A percentile compares a stretch with the other conserved stretches of the same genome.
These are phyloP conservation scores for Termitomyces sp. DNA, from an alignment of 768 basidiomycete species.

Conservation along the genomic window DNA sequence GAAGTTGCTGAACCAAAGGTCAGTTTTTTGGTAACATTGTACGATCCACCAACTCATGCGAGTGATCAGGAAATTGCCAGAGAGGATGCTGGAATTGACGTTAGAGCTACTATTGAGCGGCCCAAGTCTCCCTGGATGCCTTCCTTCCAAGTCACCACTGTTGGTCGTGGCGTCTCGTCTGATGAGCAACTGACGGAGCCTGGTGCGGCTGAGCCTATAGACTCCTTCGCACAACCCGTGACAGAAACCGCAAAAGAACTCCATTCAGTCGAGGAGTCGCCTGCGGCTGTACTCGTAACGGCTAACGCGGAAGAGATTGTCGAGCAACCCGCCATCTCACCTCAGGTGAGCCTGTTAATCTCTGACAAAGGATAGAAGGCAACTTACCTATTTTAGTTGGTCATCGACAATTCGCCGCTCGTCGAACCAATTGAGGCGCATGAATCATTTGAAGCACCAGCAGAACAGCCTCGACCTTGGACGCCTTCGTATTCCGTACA, in stretches of 20 bases:
- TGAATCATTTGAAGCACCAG: neutral
- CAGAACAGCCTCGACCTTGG: conserved; percentile 22
- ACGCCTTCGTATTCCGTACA: conserved; percentile 37
- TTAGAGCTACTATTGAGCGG: conserved; percentile 28
- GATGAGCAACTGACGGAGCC: conserved; percentile 12
- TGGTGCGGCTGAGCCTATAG: conserved; percentile 1
- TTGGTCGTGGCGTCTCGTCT: conserved; percentile 24
- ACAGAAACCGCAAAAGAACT: neutral
- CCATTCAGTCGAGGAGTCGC: neutral
- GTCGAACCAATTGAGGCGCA: conserved; percentile 5
- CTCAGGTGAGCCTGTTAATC: conserved; percentile 6
- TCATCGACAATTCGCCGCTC: conserved; percentile 18
- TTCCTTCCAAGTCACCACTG: conserved; percentile 48
- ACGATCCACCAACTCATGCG: neutral
- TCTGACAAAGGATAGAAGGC: neutral
- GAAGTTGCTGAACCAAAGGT: neutral
- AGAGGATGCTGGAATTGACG: neutral
- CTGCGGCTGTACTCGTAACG: neutral
- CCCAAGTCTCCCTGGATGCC: conserved; percentile 52
- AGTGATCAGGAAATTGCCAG: neutral
- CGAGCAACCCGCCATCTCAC: neutral
- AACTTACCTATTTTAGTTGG: conserved; percentile 10
- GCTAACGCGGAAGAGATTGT: conserved; percentile 7
- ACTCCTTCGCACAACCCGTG: neutral
- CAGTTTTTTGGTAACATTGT: neutral